Evolutionary conservation across 169 alveolate genomes (phyloP).

Genomic region (Amoebophrya sp.): DNA sequence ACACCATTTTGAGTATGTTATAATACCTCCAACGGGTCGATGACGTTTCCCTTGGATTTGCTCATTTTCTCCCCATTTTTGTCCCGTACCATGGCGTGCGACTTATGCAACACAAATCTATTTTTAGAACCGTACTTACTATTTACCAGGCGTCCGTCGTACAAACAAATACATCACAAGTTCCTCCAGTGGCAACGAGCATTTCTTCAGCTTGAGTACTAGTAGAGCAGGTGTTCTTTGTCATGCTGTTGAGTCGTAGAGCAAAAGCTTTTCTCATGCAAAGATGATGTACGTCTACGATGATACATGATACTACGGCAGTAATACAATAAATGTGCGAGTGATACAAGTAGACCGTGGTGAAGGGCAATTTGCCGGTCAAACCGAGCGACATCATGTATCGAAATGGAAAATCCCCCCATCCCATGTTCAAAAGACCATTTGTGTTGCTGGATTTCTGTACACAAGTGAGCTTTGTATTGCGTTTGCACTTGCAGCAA

Average conservation of each 20-base stretch:
- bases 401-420: no score
- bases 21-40: constrained; percentile 98
- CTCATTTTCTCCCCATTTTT: constrained; percentile 96
- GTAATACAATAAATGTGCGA: not conserved
- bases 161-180: no score
- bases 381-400: constrained; percentile 91
- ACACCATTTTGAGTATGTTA: no score
- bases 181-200: no score
- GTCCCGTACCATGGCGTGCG: constrained; percentile 94
- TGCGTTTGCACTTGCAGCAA: not conserved
- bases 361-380: constrained; percentile 92
- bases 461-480: not conserved
- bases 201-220: no score
- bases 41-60: constrained; percentile 96
- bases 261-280: no score
- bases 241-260: not conserved
- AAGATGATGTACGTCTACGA: not conserved
- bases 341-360: constrained; percentile 85
- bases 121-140: no score
- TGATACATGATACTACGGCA: no score
- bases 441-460: no score
- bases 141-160: no score
- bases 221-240: constrained; percentile 30
- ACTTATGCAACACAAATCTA: no score
- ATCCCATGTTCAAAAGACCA: not conserved